Evolutionary conservation across 306 rosid genomes (phyloP).

Genomic region (Cercis canadensis): DNA sequence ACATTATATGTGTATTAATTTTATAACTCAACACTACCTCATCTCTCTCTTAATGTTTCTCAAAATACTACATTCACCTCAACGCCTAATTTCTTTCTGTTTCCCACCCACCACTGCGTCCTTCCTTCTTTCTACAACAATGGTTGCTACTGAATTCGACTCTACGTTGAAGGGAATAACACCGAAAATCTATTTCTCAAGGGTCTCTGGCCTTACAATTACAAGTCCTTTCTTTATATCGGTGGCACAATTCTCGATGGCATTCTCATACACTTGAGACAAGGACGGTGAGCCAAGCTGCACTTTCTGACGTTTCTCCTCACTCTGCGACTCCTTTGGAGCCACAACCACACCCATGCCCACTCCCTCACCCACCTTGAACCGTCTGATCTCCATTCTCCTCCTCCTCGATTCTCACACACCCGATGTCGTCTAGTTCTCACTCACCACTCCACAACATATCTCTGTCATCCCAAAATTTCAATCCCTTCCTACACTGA

Average conservation of each 20-base stretch:
- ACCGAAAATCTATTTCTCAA: background rate
- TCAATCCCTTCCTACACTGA: no score
- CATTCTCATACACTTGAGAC: conserved; percentile 40
- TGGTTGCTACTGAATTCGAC: no score
- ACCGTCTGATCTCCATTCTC: conserved; percentile 61
- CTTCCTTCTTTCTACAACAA: no score
- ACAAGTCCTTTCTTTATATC: conserved; percentile 27
- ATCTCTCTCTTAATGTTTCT: no score
- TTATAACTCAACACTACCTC: no score
- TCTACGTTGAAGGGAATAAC: background rate
- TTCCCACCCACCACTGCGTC: no score
- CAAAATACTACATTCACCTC: no score
- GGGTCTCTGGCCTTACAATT: background rate
- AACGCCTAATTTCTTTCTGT: no score
- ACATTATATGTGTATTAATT: no score
- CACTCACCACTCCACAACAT: conserved; percentile 45
- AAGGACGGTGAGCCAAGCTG: conserved; percentile 10
- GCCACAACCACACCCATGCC: background rate
- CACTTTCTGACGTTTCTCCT: conserved; percentile 43
- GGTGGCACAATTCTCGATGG: conserved; percentile 29
- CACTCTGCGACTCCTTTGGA: conserved; percentile 16
- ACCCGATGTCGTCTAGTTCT: conserved; percentile 24
- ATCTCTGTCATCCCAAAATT: conserved; percentile 49
- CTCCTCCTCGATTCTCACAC: conserved; percentile 56
- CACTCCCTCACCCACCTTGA: conserved; percentile 45